Evolutionary conservation across 2,329 filamentous ascomycete species (phyloP), one percentile per base, ranked within the genome.

Genomic region (Pseudocercospora ulei): DNA sequence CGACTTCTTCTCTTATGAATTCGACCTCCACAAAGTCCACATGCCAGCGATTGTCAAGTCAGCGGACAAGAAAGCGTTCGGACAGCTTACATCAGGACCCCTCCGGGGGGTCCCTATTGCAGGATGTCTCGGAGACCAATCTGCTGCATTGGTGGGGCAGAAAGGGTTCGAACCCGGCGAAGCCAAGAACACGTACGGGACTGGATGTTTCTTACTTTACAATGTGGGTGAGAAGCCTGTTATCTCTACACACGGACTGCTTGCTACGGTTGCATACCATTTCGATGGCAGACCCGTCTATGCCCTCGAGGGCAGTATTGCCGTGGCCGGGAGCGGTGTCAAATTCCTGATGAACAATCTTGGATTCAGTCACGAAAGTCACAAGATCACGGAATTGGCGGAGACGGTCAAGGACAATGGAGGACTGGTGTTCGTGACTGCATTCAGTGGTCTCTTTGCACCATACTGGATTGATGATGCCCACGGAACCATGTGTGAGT

Each of bases 381-480:
- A 72, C 48, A 75, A 79, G 57, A 75, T 82, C 58, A 75, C 70
- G 50, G 73, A 78, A 43, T 63, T 81, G 28, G 78, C 78, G 4
- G 70, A 69, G 27, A 73, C 70, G 1, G 78, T 82, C 4, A 62
- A 71, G 24, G 80, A 93, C 60, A 92, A 81, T 45, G 86, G 85
- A 39, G 86, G 86, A 5, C 80, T 86, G 38, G 75, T 87, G 11
- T 70, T 94, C 54, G 86, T 94, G 44, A 93, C 86, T 2, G 86
- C 86, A 1, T 94, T 94, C 59, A 86, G 80, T 60, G 86, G 86
- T 38, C 71, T 94, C 2, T 93, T 93, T 58, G 86, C 86, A 1
- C 86, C 86, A 0, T 93, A 94, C 62, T 94, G 86, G 86, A 88
- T 93, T 46, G 85, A 93, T 57, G 83, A 92, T 63, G 85, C 85